These are phyloP conservation scores for Margaritispora aquatica DNA, from an alignment of 495 filamentous ascomycete genomes.

Conservation along the genomic window DNA sequence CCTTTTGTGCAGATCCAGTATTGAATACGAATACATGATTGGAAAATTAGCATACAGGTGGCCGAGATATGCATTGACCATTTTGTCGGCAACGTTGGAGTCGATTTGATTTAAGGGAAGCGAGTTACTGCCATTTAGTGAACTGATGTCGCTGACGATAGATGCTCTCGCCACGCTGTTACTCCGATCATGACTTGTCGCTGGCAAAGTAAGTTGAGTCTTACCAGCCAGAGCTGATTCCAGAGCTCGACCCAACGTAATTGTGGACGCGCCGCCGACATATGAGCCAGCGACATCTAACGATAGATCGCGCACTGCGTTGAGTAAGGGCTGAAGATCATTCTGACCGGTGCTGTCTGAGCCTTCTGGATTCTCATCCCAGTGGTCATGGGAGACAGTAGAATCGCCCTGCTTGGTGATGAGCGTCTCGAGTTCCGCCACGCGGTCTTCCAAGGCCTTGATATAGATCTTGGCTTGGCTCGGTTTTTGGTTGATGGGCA, in stretches of 20 bases:
- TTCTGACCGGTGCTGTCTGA: not conserved
- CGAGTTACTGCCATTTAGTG: not conserved
- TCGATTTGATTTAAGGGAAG: slow-evolving; percentile 5
- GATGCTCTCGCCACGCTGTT: not conserved
- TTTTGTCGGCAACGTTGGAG: slow-evolving; percentile 19
- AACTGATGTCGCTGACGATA: not conserved
- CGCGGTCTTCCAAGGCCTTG: slow-evolving; percentile 28
- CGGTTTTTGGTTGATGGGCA: slow-evolving; percentile 24
- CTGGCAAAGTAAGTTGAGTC: not conserved
- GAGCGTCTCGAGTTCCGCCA: slow-evolving; percentile 27
- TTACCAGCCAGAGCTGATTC: slow-evolving; percentile 2
- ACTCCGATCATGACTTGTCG: not conserved
- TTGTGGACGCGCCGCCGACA: not conserved
- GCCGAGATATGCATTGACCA: slow-evolving; percentile 26
- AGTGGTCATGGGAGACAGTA: slow-evolving; percentile 18
- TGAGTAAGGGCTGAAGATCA: slow-evolving; percentile 2
- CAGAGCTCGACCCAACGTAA: slow-evolving; percentile 5
- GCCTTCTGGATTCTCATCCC: not conserved
- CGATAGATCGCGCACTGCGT: slow-evolving; percentile 4
- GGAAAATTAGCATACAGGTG: slow-evolving; percentile 29
- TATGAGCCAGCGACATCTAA: slow-evolving; percentile 1
- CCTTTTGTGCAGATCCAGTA: slow-evolving; percentile 26
- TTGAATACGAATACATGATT: slow-evolving; percentile 20
- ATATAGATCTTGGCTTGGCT: slow-evolving; percentile 30
- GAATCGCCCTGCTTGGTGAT: slow-evolving; percentile 21